phyloP scores from a whole-genome alignment of 1,139 yeast species.

The Blastobotrys persicus region DNA sequence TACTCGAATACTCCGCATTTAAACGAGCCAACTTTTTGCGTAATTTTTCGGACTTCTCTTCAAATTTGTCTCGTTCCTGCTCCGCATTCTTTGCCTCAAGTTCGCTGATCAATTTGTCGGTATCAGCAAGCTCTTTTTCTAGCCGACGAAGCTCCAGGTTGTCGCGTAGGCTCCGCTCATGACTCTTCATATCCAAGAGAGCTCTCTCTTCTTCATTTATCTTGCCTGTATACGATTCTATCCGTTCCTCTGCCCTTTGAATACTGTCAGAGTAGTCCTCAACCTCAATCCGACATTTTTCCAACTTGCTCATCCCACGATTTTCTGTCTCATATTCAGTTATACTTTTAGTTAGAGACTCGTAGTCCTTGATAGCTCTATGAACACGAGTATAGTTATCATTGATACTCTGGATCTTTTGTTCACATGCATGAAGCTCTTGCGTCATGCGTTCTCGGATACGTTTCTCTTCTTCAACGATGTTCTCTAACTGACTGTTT shows the following conservation, averaged over 20 bases:
- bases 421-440: slow-evolving; percentile 13
- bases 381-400: slow-evolving; percentile 7
- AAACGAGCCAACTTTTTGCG: slow-evolving; percentile 55
- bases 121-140: slow-evolving; percentile 36
- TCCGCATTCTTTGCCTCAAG: slow-evolving; percentile 64
- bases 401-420: slow-evolving; percentile 8
- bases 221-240: slow-evolving; percentile 3
- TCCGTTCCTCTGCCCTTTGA: slow-evolving; percentile 1
- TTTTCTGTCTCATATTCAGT: slow-evolving; percentile 9
- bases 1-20: slow-evolving; percentile 70
- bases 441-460: slow-evolving; percentile 3
- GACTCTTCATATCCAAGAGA: slow-evolving; percentile 49
- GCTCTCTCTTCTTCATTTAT: slow-evolving; percentile 38
- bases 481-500: slow-evolving; percentile 8
- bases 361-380: slow-evolving; percentile 9
- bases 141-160: slow-evolving; percentile 52
- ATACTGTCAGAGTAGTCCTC: background rate
- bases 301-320: slow-evolving; percentile 12
- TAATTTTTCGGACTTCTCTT: slow-evolving; percentile 53
- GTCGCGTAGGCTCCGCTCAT: slow-evolving; percentile 53
- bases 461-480: slow-evolving; percentile 4
- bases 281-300: slow-evolving; percentile 11
- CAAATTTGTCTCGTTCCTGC: slow-evolving; percentile 59
- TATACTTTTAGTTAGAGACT: slow-evolving; percentile 7
- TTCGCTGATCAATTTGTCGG: slow-evolving; percentile 41